These are phyloP conservation scores for Ceratobasidium sp. DNA, from an alignment of 1,284 basidiomycete species.

Conservation along the genomic window DNA sequence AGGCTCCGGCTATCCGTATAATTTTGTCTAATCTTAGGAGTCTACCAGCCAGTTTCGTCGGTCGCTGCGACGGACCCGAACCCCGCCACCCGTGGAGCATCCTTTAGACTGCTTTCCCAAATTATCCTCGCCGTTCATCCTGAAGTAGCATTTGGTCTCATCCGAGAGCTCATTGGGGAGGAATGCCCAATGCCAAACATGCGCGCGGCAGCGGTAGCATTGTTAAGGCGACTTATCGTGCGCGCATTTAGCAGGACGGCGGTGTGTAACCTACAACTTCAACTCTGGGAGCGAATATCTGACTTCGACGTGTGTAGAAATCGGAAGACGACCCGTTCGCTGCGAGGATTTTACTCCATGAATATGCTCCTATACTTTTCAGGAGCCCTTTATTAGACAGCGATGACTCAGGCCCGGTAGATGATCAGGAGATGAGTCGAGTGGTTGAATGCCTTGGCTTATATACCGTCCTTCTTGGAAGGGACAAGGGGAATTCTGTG, in stretches of 20 bases:
- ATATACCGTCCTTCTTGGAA: constrained; percentile 18
- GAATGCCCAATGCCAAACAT: constrained; percentile 36
- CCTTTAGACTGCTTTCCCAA: constrained; percentile 2
- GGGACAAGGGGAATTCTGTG: constrained; percentile 19
- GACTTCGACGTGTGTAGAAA: not conserved
- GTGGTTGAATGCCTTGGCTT: constrained; percentile 33
- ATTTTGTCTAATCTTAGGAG: not conserved
- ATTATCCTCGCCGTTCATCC: constrained; percentile 14
- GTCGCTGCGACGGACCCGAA: constrained; percentile 23
- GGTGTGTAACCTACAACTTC: not conserved
- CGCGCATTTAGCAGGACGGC: constrained; percentile 22
- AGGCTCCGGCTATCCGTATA: not conserved
- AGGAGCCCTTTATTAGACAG: not conserved
- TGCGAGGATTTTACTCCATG: constrained; percentile 11
- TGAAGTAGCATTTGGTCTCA: constrained; percentile 18
- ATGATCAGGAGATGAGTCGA: constrained; percentile 29
- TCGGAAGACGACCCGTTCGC: constrained; percentile 38
- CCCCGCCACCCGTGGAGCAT: not conserved
- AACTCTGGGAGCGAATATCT: not conserved
- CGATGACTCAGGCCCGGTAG: not conserved
- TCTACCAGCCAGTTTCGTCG: constrained; percentile 10
- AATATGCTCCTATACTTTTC: constrained; percentile 21
- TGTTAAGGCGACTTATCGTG: constrained; percentile 26
- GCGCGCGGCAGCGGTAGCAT: constrained; percentile 19
- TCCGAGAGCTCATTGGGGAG: constrained; percentile 15